Conservation (phyloP, 2,329 filamentous ascomycete genomes). For the Pleurostoma richardsiae region DNA sequence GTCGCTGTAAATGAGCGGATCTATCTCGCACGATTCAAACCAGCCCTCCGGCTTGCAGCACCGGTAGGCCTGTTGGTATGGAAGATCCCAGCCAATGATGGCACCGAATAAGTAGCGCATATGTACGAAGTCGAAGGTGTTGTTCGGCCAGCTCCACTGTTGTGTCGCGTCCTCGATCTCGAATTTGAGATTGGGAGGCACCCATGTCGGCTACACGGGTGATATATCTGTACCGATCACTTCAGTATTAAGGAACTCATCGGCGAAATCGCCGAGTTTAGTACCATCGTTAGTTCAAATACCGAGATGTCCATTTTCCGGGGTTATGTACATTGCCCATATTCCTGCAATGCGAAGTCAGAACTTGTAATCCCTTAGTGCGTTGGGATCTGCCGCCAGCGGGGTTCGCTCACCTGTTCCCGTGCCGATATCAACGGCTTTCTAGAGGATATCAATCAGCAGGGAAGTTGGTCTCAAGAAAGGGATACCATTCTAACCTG, state of each 20-base stretch:
- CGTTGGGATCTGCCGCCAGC: too few relatives aligned
- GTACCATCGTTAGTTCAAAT: neutral
- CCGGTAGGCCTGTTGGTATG: constrained; percentile 41
- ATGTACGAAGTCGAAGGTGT: constrained; percentile 52
- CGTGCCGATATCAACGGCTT: constrained; percentile 12
- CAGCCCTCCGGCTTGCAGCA: constrained; percentile 50
- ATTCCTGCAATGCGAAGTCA: constrained; percentile 17
- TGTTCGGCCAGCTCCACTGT: constrained; percentile 38
- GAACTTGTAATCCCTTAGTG: too few relatives aligned
- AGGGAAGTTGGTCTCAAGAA: neutral
- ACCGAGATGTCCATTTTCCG: neutral
- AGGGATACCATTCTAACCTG: neutral
- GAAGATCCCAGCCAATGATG: constrained; percentile 44
- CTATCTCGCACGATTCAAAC: constrained; percentile 15
- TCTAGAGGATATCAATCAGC: constrained; percentile 3
- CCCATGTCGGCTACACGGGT: constrained; percentile 30
- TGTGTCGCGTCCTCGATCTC: constrained; percentile 57
- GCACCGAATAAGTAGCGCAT: constrained; percentile 47
- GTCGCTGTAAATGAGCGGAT: constrained; percentile 13
- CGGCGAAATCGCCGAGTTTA: constrained; percentile 30
- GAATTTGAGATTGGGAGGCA: constrained; percentile 54
- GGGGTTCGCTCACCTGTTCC: constrained; percentile 6
- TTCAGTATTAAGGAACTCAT: constrained; percentile 24
- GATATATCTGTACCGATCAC: too few relatives aligned
- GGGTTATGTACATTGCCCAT: neutral